phyloP scores from a whole-genome alignment of 2,329 filamentous ascomycete species.

The Phyllosticta paracitricarpa region DNA sequence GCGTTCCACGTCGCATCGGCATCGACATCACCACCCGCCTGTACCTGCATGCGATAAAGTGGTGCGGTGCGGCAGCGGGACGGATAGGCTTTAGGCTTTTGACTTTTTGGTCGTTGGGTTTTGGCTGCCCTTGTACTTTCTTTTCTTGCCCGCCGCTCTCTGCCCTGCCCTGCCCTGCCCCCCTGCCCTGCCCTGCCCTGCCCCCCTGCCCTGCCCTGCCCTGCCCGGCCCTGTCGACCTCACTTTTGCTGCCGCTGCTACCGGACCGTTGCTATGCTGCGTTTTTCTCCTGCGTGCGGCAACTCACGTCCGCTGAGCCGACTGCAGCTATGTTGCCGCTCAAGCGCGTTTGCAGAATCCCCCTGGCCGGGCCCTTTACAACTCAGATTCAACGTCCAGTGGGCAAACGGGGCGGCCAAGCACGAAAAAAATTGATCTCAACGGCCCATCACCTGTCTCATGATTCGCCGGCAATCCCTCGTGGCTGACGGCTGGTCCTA shows the following conservation, averaged over 20 bases:
- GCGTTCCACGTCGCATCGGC: not conserved
- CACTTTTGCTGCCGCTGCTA: not conserved
- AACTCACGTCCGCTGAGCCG: not conserved
- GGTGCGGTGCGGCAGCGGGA: not conserved
- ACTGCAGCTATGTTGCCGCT: not conserved
- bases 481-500: not conserved
- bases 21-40: not conserved
- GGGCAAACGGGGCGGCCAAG: not conserved
- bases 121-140: not conserved
- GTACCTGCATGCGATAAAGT: not conserved
- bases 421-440: not conserved
- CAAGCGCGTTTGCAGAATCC: not conserved
- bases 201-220: not conserved
- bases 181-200: not conserved
- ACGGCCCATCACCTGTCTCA: not conserved
- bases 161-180: not conserved
- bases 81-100: not conserved
- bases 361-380: not conserved
- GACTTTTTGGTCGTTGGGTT: not conserved
- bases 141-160: not conserved
- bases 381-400: not conserved
- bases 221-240: not conserved
- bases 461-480: not conserved
- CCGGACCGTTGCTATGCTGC: not conserved
- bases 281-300: not conserved